Evolutionary conservation across 108 stramenopile genomes (phyloP).

Genomic region (Epithemia pelagica): DNA sequence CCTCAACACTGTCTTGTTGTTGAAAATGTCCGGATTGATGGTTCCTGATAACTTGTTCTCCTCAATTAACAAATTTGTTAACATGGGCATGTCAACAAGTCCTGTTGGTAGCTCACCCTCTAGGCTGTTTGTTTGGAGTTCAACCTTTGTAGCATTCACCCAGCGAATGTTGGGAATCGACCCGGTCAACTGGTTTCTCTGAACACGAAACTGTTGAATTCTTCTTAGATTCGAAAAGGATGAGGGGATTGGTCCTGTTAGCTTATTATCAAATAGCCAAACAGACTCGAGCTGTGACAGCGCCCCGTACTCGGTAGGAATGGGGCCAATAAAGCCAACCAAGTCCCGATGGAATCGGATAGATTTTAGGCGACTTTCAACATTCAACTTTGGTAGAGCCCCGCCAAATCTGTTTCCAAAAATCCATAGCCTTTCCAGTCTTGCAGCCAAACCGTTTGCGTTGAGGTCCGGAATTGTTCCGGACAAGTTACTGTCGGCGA

Average conservation of each 20-base stretch:
- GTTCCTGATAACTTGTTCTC: not conserved
- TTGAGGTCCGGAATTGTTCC: not conserved
- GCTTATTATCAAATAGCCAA: not conserved
- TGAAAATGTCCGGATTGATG: not conserved
- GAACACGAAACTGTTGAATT: not conserved
- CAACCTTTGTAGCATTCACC: not conserved
- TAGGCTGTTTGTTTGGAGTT: not conserved
- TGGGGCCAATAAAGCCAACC: not conserved
- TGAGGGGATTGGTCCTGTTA: not conserved
- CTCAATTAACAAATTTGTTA: not conserved
- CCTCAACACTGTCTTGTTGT: not conserved
- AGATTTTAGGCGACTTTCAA: not conserved
- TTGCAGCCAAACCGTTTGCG: not conserved
- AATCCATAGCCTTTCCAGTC: not conserved
- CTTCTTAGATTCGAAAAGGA: not conserved
- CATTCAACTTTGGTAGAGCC: not conserved
- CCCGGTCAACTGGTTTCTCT: not conserved
- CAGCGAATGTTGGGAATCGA: not conserved
- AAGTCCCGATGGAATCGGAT: not conserved
- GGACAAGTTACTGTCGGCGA: not conserved
- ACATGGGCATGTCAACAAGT: not conserved
- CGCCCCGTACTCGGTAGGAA: not conserved
- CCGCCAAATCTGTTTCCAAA: not conserved
- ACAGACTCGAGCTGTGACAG: not conserved
- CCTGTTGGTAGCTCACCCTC: not conserved